These are phyloP conservation scores for Ophiostoma sp. DNA, from an alignment of 2,329 filamentous ascomycete genomes.

Conservation along the genomic window DNA sequence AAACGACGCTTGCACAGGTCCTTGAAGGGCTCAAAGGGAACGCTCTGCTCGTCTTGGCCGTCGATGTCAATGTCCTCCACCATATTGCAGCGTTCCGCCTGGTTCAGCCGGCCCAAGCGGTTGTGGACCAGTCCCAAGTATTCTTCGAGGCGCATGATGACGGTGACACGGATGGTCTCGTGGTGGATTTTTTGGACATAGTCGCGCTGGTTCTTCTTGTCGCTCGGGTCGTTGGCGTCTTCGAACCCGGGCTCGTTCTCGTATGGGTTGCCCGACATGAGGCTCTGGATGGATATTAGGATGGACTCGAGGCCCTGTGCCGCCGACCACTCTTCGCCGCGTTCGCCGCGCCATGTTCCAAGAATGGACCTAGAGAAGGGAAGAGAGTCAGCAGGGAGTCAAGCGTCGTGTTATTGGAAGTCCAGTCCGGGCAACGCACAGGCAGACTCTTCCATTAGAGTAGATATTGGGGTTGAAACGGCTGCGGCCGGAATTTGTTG, in stretches of 20 bases:
- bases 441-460: constrained; percentile 82
- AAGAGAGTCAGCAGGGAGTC: neutral
- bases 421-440: constrained; percentile 57
- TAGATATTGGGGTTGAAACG: constrained; percentile 99
- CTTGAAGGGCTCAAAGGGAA: constrained; percentile 80
- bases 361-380: neutral
- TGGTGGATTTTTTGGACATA: constrained; percentile 91
- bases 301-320: constrained; percentile 95
- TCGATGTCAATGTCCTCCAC: constrained; percentile 53
- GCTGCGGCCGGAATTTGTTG: constrained; percentile 84
- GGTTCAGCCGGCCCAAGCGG: neutral
- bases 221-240: constrained; percentile 63
- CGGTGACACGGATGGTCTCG: constrained; percentile 81
- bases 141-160: constrained; percentile 81
- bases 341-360: constrained; percentile 90
- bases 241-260: constrained; percentile 96
- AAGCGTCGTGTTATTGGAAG: neutral
- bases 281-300: constrained; percentile 89
- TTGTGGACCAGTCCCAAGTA: constrained; percentile 64
- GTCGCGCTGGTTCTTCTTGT: constrained; percentile 70
- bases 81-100: constrained; percentile 29
- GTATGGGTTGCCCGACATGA: constrained; percentile 92
- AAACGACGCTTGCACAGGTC: constrained; percentile 90
- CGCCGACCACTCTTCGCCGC: constrained; percentile 93
- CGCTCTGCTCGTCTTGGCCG: constrained; percentile 49